Percentiles rank a stretch among this genome's conserved stretches.
Evolutionary conservation across 2,329 filamentous ascomycete species (phyloP).

Genomic region (Penicillium brasilianum): DNA sequence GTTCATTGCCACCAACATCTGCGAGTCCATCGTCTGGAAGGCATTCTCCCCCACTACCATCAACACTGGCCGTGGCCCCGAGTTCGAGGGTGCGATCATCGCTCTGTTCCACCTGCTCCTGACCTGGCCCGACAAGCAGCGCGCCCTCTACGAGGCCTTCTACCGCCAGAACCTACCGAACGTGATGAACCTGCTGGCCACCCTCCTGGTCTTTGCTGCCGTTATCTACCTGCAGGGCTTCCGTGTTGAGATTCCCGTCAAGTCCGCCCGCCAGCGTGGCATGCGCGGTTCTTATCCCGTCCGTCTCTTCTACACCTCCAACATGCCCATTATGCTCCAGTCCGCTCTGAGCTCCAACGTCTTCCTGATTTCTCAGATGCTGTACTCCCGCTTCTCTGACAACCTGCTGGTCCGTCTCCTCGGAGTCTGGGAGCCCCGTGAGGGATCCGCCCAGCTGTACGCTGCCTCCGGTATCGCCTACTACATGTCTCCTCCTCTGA

Average conservation of each 20-base stretch:
- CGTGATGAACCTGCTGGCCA: slow-evolving; percentile 97
- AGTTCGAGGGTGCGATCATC: slow-evolving; percentile 98
- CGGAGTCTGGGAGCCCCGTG: slow-evolving; percentile 97
- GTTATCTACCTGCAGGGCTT: slow-evolving; percentile 99
- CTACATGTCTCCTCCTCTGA: slow-evolving; percentile 99
- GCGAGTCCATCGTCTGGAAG: slow-evolving; percentile 99
- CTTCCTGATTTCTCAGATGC: slow-evolving; percentile 99
- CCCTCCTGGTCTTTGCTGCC: slow-evolving; percentile 88
- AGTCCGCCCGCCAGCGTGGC: slow-evolving; percentile 98
- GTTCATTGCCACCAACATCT: slow-evolving; percentile 99
- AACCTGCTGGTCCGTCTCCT: slow-evolving; percentile 97
- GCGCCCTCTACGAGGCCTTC: slow-evolving; percentile 97
- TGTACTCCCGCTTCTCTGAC: slow-evolving; percentile 98
- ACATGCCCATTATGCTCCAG: slow-evolving; percentile 99
- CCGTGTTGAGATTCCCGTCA: slow-evolving; percentile 99
- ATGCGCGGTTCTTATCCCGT: slow-evolving; percentile 97
- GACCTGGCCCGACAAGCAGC: slow-evolving; percentile 99
- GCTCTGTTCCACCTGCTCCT: slow-evolving; percentile 96
- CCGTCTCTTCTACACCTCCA: slow-evolving; percentile 99
- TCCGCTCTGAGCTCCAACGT: slow-evolving; percentile 98
- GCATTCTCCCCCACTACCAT: slow-evolving; percentile 99
- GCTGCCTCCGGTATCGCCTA: slow-evolving; percentile 93
- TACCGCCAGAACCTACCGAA: slow-evolving; percentile 99
- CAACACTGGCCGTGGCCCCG: slow-evolving; percentile 98
- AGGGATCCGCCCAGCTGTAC: slow-evolving; percentile 90